Evolutionary conservation across 192 early-diverging fungal species (phyloP), one percentile per base, ranked within the genome.

Genomic region (Ambispora gerdemannii): DNA sequence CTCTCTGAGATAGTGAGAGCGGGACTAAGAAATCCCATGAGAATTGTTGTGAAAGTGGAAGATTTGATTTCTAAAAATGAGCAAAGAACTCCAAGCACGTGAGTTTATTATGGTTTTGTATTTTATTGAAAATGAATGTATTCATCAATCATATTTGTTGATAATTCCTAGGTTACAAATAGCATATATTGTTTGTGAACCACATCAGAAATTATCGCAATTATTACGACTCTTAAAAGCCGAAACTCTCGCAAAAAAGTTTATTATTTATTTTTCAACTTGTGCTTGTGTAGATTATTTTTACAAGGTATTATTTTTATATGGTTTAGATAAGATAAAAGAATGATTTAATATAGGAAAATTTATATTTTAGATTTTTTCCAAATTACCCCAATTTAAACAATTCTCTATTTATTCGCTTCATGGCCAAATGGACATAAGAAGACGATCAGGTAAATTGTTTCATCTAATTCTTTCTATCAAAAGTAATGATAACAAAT

Each of bases 251-350:
- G 83, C 88, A 58, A 88, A 90, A 66, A 98, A 96, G 73, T 90
- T 87, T 47, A 97, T 99, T 50, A 84, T 97, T 15, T 99, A 98
- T 72, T 94, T 98, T 72, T 87, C 90, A n/a, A 97, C 95, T 0
- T 95, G 97, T 67, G 93, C 95, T 7, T 87, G 89, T 36, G 97
- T 99, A 20, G 97, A 99, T 75, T 99, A 97, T 72, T 95, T 93
- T 74, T 92, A 85, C 82, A 88, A 88, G 70, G 79, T 70, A 70
- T 43, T 10, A 10, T 10, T 10, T 43, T 15, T 10, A 43, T 43
- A 6, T n/a, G n/a, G n/a, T 15, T 43, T 15, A 43, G 15, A 10
- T 43, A 10, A 43, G 15, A 43, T 43, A 43, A 43, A 43, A 43
- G 15, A 43, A 15, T 10, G 6, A 17, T 43, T 2, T 47, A 19